Conservation (phyloP, 208 protist genomes). For the Acanthamoeba triangularis region DNA sequence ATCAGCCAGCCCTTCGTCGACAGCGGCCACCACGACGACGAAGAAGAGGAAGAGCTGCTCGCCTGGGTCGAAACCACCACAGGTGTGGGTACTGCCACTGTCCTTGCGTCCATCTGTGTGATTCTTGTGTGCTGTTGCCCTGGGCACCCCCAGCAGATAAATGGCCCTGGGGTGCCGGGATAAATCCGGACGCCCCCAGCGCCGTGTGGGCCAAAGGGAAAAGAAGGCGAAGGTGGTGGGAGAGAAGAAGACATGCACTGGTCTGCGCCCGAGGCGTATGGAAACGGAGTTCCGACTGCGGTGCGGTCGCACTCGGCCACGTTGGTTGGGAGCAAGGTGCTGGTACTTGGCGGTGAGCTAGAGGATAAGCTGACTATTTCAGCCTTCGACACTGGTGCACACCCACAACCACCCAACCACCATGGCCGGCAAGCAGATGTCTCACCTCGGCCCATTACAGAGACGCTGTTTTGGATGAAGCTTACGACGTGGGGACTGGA, state of each 20-base stretch:
- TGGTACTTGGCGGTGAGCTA: constrained; percentile 38
- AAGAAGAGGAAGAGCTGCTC: not conserved
- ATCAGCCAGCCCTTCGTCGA: not conserved
- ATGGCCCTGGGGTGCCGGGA: not conserved
- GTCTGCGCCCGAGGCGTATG: not conserved
- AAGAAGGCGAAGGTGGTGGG: not conserved
- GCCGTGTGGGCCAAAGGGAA: not conserved
- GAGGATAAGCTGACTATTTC: not conserved
- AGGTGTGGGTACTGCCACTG: not conserved
- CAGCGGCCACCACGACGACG: not conserved
- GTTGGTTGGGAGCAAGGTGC: constrained; percentile 36
- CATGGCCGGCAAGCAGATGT: too few species aligned
- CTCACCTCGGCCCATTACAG: not conserved
- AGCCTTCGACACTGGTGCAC: constrained; percentile 16
- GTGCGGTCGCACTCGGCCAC: constrained; percentile 28
- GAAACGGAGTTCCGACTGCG: not conserved
- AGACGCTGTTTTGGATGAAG: not conserved
- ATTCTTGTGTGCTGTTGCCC: not conserved
- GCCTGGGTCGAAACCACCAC: not conserved
- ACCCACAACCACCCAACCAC: not conserved
- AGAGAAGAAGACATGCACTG: constrained; percentile 8
- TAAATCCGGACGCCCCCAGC: not conserved
- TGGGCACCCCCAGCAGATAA: too few species aligned
- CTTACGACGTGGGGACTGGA: not conserved
- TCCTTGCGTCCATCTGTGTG: not conserved